Evolutionary conservation across 1,139 yeast species (phyloP), one percentile per base, ranked within the genome.

Genomic region (Pichia norvegensis): DNA sequence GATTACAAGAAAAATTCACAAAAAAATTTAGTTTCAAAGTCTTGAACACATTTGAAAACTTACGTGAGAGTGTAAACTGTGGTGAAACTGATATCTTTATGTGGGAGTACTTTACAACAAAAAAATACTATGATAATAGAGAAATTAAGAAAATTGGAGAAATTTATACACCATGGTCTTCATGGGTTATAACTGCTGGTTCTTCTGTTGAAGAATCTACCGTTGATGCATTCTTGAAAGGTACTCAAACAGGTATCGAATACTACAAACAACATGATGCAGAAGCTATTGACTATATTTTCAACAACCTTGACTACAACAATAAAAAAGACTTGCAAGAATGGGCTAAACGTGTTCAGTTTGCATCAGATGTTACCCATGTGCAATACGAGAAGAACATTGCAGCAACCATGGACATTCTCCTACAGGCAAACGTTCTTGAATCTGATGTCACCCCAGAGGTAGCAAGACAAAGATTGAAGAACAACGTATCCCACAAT

Each of bases 81-180:
- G 67, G 66, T 33, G 64, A 70, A 21, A 72, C 84, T 41, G 97
- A 88, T 61, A 95, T 94, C 1, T 88, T 88, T 65, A 85, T 88
- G 95, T 88, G 97, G 97, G 97, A 88, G 59, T 77, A 85, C 62
- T 88, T 87, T 68, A 88, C 97, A 6, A 78, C 90, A 40, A 88
- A 87, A 60, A 80, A 77, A 62, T 88, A 85, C 67, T 86, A 85
- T 61, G 95, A 86, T 59, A 74, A 67, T 48, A 74, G 78, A 16
- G 96, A 87, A 58, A 81, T 88, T 66, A 85, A 84, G 63, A 72
- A 76, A 56, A 79, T 88, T 52, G 97, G 96, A 11, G 86, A 84
- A 55, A 86, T 88, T 46, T 85, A 84, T 64, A 88, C 97, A 0
- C 97, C 97, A 10, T 88, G 97, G 97, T 92, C 97, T 9, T 85